Conservation (phyloP, 805 yeast species). For the Nakazawaea pomicola region DNA sequence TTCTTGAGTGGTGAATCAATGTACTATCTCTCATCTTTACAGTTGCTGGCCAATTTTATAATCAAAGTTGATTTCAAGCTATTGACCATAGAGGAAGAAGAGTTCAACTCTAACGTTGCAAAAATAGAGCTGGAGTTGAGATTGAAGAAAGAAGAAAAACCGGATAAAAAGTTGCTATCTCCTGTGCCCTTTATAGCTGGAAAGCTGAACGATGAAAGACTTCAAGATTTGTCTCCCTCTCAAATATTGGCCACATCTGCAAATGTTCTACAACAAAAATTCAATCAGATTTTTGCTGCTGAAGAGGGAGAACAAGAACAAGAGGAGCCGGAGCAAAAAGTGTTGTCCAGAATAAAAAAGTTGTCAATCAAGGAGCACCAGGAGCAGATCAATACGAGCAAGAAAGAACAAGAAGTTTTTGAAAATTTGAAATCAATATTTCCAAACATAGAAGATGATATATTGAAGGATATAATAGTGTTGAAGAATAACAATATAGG, state of each 20-base stretch:
- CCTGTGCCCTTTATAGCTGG: constrained; percentile 16
- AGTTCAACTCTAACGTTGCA: constrained; percentile 26
- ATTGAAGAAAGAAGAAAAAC: constrained; percentile 33
- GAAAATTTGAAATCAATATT: constrained; percentile 61
- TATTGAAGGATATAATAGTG: constrained; percentile 64
- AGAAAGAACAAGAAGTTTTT: constrained; percentile 42
- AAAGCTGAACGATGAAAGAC: constrained; percentile 15
- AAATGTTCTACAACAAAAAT: constrained; percentile 29
- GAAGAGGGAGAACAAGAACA: constrained; percentile 1
- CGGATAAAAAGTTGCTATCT: constrained; percentile 15
- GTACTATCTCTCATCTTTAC: constrained; percentile 85
- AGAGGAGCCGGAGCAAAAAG: neutral
- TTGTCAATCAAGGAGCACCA: constrained; percentile 28
- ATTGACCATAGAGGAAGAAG: constrained; percentile 57
- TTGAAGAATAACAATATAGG: constrained; percentile 67
- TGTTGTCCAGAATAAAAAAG: constrained; percentile 18
- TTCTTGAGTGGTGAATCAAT: constrained; percentile 85
- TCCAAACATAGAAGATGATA: constrained; percentile 63
- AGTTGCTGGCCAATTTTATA: constrained; percentile 82
- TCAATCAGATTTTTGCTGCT: constrained; percentile 19
- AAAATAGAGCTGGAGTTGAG: constrained; percentile 37
- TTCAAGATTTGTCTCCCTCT: constrained; percentile 24
- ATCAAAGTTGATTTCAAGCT: constrained; percentile 51
- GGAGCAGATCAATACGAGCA: constrained; percentile 27
- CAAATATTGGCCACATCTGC: constrained; percentile 31